Base-by-base conservation (phyloP, 352 stramenopile species). In the Globisporangium nodosum region DNA sequence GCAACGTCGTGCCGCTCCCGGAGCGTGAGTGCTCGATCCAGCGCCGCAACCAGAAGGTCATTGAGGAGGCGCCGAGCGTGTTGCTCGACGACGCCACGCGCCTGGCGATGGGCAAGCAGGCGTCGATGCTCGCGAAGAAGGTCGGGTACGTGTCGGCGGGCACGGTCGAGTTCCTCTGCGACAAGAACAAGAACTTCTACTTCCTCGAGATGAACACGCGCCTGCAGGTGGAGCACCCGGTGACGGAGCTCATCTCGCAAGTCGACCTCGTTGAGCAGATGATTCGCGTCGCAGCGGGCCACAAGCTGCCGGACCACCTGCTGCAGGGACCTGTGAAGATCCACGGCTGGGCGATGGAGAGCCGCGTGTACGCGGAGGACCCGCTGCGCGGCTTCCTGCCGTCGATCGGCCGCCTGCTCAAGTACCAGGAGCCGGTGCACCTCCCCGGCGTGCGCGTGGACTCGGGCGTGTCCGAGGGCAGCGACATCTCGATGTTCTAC, bases 141-240 rank as follows among this genome's bases (percentile, higher is more conserved):
- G 94, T 98, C 21, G 78, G 78, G n/a, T 99, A 99, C 72, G 64
- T 87, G 24, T 96, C 69, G 42, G 97, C 96, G 0, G 96, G 97
- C n/a, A 99, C 96, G 1, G 92, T 99, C 2, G 96, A 99, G 73
- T 98, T 98, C 66, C 66, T 99, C 33, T 96, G 90, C 52, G 96
- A 98, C 61, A 93, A 96, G 54, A 63, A 98, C 73, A 88, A 97
- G 67, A 97, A 98, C 69, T 99, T 99, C 68, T 98, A 98, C 67
- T 99, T 99, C 63, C 71, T 99, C 16, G 97, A 99, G 77, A 99
- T 99, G 96, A 99, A 98, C 74, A 98, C 96, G 30, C 81, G 91
- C 31, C 69, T 97, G 21, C 86, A 92, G 63, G 83, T 98, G 8
- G 96, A 99, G 58, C 96, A 99, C 78, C 96, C 96, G 1, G 87